These are phyloP conservation scores for Diaporthe aspalathi DNA, from an alignment of 2,329 filamentous ascomycete species.

Conservation along the genomic window DNA sequence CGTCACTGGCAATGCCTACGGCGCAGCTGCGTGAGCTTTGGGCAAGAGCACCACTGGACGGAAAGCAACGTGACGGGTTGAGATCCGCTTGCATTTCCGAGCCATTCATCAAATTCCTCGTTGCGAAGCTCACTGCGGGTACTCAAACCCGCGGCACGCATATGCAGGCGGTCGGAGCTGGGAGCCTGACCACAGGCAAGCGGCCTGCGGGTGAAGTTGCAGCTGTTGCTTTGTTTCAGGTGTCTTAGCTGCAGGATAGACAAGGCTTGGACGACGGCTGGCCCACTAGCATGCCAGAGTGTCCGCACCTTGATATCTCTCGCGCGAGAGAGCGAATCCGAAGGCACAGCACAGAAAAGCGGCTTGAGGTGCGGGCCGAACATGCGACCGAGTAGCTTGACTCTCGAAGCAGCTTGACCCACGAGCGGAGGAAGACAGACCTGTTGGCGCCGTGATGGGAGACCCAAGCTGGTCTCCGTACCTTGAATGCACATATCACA, in stretches of 20 bases:
- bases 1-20: slow-evolving; percentile 4
- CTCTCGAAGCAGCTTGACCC: not conserved
- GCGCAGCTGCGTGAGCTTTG: not conserved
- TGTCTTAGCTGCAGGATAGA: slow-evolving; percentile 26
- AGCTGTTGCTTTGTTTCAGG: slow-evolving; percentile 30
- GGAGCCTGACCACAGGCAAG: not conserved
- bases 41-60: not conserved
- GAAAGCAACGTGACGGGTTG: not conserved
- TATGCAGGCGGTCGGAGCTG: slow-evolving; percentile 19
- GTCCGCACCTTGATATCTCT: slow-evolving; percentile 9
- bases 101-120: not conserved
- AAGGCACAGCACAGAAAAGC: not conserved
- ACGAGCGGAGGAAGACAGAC: not conserved
- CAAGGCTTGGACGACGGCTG: slow-evolving; percentile 4
- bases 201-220: not conserved
- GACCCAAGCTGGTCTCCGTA: not conserved
- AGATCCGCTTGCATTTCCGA: not conserved
- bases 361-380: not conserved
- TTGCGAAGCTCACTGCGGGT: not conserved
- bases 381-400: not conserved
- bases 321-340: slow-evolving; percentile 10
- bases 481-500: not conserved
- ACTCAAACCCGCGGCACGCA: not conserved
- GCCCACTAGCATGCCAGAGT: slow-evolving; percentile 11
- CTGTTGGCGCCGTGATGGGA: not conserved